Conservation (phyloP, 2,329 filamentous ascomycete species). For the Clarireedia homoeocarpa region DNA sequence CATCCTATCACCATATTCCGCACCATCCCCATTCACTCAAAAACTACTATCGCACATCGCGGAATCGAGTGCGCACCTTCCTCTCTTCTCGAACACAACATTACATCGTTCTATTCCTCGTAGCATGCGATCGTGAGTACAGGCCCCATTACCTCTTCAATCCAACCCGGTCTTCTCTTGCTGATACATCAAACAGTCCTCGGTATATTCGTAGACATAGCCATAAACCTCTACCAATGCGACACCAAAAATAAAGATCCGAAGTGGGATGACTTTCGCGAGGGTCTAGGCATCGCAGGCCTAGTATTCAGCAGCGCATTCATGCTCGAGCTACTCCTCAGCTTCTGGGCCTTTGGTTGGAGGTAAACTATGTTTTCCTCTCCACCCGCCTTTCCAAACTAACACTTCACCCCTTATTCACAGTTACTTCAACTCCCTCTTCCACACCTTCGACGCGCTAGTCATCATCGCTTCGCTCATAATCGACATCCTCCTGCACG, state of each 20-base stretch:
- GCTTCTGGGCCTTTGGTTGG: conserved; percentile 53
- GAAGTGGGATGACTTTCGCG: conserved; percentile 31
- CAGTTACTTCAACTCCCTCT: conserved; percentile 49
- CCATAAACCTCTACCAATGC: conserved; percentile 42
- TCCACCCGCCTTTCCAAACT: neutral
- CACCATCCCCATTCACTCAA: neutral
- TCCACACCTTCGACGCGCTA: conserved; percentile 56
- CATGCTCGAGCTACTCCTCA: conserved; percentile 51
- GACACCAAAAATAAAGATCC: conserved; percentile 28
- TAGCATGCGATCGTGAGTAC: conserved; percentile 35
- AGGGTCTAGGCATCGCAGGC: conserved; percentile 42
- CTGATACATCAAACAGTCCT: conserved; percentile 23
- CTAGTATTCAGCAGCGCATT: conserved; percentile 58
- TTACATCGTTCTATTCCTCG: conserved; percentile 40
- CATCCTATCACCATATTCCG: conserved; percentile 6
- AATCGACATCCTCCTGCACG: conserved; percentile 53
- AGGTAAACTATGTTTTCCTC: conserved; percentile 31
- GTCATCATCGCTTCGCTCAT: conserved; percentile 55
- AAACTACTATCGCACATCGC: conserved; percentile 2
- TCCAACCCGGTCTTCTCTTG: neutral
- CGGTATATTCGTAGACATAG: conserved; percentile 45
- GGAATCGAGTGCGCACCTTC: conserved; percentile 8
- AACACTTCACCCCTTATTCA: neutral
- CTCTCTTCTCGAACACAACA: conserved; percentile 41
- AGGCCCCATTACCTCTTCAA: neutral